A percentile compares a stretch with the other conserved stretches of the same genome.
Conservation (phyloP, 2,329 filamentous ascomycete species). For the Madurella mycetomatis region DNA sequence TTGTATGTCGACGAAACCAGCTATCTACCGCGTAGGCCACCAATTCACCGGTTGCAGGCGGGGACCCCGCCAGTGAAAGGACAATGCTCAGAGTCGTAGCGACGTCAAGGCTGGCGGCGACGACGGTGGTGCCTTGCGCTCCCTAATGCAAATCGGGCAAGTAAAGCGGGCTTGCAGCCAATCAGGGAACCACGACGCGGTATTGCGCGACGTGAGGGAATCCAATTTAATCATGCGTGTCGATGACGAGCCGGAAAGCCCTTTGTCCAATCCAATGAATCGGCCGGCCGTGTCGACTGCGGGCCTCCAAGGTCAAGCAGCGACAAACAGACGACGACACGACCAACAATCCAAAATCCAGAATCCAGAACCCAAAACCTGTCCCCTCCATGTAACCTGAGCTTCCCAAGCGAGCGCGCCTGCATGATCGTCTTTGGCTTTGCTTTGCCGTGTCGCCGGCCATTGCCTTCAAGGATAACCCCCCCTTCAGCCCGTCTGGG, state of each 20-base stretch:
- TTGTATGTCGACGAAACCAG: neutral
- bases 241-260: constrained; percentile 24
- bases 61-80: constrained; percentile 10
- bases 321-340: neutral
- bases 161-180: constrained; percentile 27
- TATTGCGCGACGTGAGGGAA: constrained; percentile 35
- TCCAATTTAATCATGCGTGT: constrained; percentile 39
- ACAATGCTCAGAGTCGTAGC: constrained; percentile 11
- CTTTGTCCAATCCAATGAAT: constrained; percentile 19
- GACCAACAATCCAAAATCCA: constrained; percentile 10
- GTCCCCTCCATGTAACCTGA: constrained; percentile 2
- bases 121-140: constrained; percentile 14
- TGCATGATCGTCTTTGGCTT: too few species aligned
- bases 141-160: constrained; percentile 14
- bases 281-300: constrained; percentile 9
- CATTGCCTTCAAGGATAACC: too few species aligned
- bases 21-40: constrained; percentile 5
- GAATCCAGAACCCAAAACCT: constrained; percentile 1
- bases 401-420: too few species aligned
- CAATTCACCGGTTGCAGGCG: constrained; percentile 5
- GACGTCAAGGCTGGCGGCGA: constrained; percentile 4
- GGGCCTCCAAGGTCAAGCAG: constrained; percentile 10
- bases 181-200: constrained; percentile 34
- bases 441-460: too few species aligned
- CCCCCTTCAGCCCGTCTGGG: too few species aligned